A percentile compares a stretch with the other conserved stretches of the same genome.
Evolutionary conservation across 306 rosid genomes (phyloP).

Genomic region (Hippophae rhamnoides): DNA sequence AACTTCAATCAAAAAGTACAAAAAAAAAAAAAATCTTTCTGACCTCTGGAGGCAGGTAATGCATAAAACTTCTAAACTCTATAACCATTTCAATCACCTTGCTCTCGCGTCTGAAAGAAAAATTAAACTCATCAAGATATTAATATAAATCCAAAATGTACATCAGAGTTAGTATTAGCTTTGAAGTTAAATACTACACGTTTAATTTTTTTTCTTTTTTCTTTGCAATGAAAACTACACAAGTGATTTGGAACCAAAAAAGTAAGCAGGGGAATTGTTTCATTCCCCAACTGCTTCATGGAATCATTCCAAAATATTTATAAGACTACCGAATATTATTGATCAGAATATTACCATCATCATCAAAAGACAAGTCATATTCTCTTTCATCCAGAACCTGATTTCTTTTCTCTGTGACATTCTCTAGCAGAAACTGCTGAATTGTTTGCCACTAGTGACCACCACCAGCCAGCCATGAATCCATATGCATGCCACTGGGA

Average conservation of each 20-base stretch:
- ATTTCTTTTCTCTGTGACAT: conserved; percentile 39
- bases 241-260: too few relatives aligned
- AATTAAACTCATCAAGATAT: background rate
- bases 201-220: too few relatives aligned
- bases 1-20: conserved; percentile 40
- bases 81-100: conserved; percentile 63
- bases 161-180: too few relatives aligned
- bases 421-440: conserved; percentile 53
- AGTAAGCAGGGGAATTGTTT: too few relatives aligned
- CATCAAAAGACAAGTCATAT: conserved; percentile 35
- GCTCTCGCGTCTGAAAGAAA: conserved; percentile 59
- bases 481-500: conserved; percentile 98
- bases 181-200: too few relatives aligned
- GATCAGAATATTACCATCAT: conserved; percentile 24
- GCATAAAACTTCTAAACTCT: conserved; percentile 13
- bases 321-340: background rate
- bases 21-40: conserved; percentile 24
- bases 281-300: background rate
- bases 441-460: conserved; percentile 82
- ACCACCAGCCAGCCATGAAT: conserved; percentile 92
- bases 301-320: background rate
- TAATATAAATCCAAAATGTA: too few relatives aligned
- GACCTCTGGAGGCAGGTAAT: conserved; percentile 49
- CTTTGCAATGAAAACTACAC: too few relatives aligned
- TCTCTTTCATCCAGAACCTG: conserved; percentile 44